Conservation (phyloP, 2,329 filamentous ascomycete species). For the Fusarium phyllophilum region DNA sequence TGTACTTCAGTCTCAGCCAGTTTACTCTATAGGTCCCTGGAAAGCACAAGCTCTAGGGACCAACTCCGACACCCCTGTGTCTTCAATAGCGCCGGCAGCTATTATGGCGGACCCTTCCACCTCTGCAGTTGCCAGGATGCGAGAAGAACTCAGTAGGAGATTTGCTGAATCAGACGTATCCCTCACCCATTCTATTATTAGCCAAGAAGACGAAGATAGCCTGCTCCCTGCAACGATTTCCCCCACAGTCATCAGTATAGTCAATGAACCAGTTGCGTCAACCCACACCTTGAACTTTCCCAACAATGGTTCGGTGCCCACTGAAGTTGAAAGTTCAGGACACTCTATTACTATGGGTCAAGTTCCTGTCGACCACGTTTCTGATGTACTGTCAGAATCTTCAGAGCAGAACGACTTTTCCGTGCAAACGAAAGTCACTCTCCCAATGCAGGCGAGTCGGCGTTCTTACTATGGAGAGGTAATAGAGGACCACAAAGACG, state of each 20-base stretch:
- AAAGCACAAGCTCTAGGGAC: constrained; percentile 39
- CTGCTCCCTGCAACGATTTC: constrained; percentile 49
- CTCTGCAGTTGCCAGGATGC: constrained; percentile 37
- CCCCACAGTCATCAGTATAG: constrained; percentile 52
- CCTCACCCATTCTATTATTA: constrained; percentile 34
- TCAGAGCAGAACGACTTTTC: constrained; percentile 14
- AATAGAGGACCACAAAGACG: constrained; percentile 55
- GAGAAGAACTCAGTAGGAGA: constrained; percentile 30
- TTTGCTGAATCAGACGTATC: constrained; percentile 32
- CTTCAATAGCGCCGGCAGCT: constrained; percentile 43
- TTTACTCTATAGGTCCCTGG: constrained; percentile 39
- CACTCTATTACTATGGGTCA: constrained; percentile 44
- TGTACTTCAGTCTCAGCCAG: constrained; percentile 30
- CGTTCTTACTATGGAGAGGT: constrained; percentile 63
- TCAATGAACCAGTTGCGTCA: constrained; percentile 38
- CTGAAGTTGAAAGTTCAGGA: constrained; percentile 36
- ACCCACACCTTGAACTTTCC: constrained; percentile 36
- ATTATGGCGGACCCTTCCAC: constrained; percentile 38
- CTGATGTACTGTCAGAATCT: constrained; percentile 32
- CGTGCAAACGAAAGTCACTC: constrained; percentile 62
- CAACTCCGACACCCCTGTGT: constrained; percentile 31
- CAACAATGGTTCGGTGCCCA: constrained; percentile 28
- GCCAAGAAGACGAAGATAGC: constrained; percentile 27
- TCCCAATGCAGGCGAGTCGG: constrained; percentile 65
- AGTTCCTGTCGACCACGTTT: constrained; percentile 36